Percentiles rank a stretch among this genome's conserved stretches.
phyloP scores from a whole-genome alignment of 345 rosid genomes.

The Psidium guajava region DNA sequence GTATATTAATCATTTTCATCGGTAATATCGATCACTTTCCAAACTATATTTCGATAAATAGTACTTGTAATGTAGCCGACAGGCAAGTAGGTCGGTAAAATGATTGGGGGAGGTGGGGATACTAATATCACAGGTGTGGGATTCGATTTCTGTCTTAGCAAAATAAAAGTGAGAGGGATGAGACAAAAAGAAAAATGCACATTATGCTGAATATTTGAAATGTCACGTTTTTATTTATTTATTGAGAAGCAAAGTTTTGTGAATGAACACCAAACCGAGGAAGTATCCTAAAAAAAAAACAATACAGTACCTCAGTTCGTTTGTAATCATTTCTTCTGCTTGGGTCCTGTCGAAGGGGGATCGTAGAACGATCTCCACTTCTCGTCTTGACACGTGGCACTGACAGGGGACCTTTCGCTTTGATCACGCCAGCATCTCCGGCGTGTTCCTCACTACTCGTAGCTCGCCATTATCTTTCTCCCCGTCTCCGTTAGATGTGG shows the following conservation, averaged over 20 bases:
- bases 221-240: neutral
- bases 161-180: too few relatives aligned
- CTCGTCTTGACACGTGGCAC: conserved; percentile 33
- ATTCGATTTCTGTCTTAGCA: too few relatives aligned
- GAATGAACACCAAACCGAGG: too few relatives aligned
- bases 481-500: neutral
- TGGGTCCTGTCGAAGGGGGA: neutral
- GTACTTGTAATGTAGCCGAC: neutral
- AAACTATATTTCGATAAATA: neutral
- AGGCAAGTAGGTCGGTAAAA: too few relatives aligned
- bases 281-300: too few relatives aligned
- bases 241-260: neutral
- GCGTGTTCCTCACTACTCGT: neutral
- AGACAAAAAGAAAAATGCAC: too few relatives aligned
- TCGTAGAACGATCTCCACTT: neutral
- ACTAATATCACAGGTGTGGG: too few relatives aligned
- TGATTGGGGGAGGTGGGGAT: too few relatives aligned
- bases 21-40: neutral
- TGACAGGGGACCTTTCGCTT: neutral
- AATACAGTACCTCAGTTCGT: neutral
- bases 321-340: neutral
- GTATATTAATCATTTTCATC: neutral
- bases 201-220: neutral
- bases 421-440: neutral
- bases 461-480: neutral